These are phyloP conservation scores for Clonostachys byssicola DNA, from an alignment of 2,329 filamentous ascomycete species.

Conservation along the genomic window DNA sequence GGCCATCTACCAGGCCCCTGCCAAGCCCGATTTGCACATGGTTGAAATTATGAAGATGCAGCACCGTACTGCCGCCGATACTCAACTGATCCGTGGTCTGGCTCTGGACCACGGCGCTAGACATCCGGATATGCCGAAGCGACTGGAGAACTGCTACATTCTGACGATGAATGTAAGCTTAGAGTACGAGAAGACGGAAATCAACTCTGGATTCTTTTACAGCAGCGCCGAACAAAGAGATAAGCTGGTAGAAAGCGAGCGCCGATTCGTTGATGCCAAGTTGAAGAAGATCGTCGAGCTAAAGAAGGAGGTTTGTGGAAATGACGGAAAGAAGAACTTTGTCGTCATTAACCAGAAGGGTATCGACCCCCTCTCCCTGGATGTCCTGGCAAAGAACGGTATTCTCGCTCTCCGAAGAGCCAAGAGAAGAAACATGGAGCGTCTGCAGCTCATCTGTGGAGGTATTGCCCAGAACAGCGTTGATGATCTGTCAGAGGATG, in stretches of 20 bases:
- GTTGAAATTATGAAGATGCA: slow-evolving; percentile 99
- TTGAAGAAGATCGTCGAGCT: slow-evolving; percentile 95
- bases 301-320: slow-evolving; percentile 96
- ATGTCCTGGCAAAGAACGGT: slow-evolving; percentile 96
- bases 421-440: slow-evolving; percentile 99
- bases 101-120: slow-evolving; percentile 92
- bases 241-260: slow-evolving; percentile 96
- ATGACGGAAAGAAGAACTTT: slow-evolving; percentile 90
- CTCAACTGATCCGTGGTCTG: slow-evolving; percentile 88
- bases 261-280: slow-evolving; percentile 93
- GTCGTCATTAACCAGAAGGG: slow-evolving; percentile 99
- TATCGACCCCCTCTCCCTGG: slow-evolving; percentile 92
- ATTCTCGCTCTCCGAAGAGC: slow-evolving; percentile 91
- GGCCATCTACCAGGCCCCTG: slow-evolving; percentile 82
- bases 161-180: slow-evolving; percentile 93
- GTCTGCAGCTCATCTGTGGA: slow-evolving; percentile 90
- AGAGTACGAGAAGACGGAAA: slow-evolving; percentile 98
- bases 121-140: slow-evolving; percentile 97
- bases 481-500: slow-evolving; percentile 81
- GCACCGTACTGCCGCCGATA: slow-evolving; percentile 92
- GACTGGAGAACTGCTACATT: slow-evolving; percentile 92
- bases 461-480: slow-evolving; percentile 93
- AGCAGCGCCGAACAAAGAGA: slow-evolving; percentile 94
- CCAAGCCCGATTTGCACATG: slow-evolving; percentile 98
- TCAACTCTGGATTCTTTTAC: slow-evolving; percentile 99